Base-by-base conservation (phyloP, 169 alveolate genomes). In the Cardiosporidium cionae region DNA sequence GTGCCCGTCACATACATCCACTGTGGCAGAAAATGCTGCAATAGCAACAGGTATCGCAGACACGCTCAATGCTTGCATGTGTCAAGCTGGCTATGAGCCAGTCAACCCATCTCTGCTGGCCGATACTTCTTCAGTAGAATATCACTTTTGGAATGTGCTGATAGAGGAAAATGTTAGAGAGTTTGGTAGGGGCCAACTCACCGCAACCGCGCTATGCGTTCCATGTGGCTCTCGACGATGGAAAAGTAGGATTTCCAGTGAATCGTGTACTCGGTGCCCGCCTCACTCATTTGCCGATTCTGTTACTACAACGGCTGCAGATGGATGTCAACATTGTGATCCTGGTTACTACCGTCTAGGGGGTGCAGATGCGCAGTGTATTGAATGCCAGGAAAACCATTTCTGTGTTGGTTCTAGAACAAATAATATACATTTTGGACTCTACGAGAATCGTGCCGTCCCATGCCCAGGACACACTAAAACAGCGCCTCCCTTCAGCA, bases 351-450 rank as follows among this genome's bases (percentile, higher is more conserved):
- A 76, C 75, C 86, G 81, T 37, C 84, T 87, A 0, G 66, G 78
- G 28, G 81, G 71, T 44, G 69, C 84, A 2, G 65, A 67, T 31
- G 53, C 68, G 1, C 82, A 81, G 7, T 89, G 94, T 67, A 85
- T 64, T 23, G 84, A 72, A 53, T 89, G 94, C 52, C 83, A 86
- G 2, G 68, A 77, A 7, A 68, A 87, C 65, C 91, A 85, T 75
- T 85, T 85, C 62, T 89, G 94, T 66, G 92, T 89, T 7, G 94
- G 94, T 2, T 84, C 87, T 2, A 83, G 65, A 23, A 79, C 89
- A 22, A 36, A 73, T n/a, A 74, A 69, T n/a, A 65, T 76, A 7
- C 81, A 68, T 31, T 52, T 84, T 54, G 32, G 32, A 23, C 79
- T 64, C 54, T 75, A 83, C 78, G 74, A 73, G 22, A 90, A 89